phyloP scores from a whole-genome alignment of 2,329 filamentous ascomycete genomes.

The Juglanconis oblonga region DNA sequence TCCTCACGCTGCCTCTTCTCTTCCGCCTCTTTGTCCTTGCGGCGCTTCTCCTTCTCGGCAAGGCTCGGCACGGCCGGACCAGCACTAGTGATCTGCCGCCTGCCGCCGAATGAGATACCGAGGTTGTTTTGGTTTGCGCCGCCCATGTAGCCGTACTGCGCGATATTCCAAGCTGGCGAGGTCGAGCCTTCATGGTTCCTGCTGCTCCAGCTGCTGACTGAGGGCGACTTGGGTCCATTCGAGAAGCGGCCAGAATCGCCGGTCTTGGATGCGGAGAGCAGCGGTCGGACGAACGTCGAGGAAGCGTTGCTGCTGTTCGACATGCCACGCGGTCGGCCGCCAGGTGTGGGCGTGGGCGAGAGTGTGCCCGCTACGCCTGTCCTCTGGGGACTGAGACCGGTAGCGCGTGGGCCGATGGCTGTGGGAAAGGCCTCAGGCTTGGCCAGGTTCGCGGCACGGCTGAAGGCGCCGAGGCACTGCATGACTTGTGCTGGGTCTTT shows the following conservation, averaged over 20 bases:
- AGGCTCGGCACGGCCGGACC: conserved; percentile 75
- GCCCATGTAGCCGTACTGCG: conserved; percentile 97
- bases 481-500: conserved; percentile 96
- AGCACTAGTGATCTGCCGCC: conserved; percentile 87
- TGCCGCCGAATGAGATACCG: conserved; percentile 86
- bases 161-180: conserved; percentile 94
- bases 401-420: conserved; percentile 70
- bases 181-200: conserved; percentile 77
- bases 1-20: conserved; percentile 60
- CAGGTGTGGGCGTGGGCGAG: conserved; percentile 46
- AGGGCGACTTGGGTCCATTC: conserved; percentile 43
- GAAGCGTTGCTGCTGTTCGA: conserved; percentile 60
- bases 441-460: conserved; percentile 73
- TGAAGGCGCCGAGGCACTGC: conserved; percentile 90
- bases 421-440: conserved; percentile 73
- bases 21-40: conserved; percentile 55
- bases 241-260: conserved; percentile 57
- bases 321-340: conserved; percentile 41
- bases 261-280: conserved; percentile 46
- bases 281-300: conserved; percentile 41
- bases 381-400: conserved; percentile 61
- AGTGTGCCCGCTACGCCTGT: conserved; percentile 44
- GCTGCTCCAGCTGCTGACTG: conserved; percentile 88
- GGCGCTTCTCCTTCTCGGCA: conserved; percentile 76
- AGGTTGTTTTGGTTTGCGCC: conserved; percentile 95